phyloP scores from a whole-genome alignment of 148 eudicot genomes.

The Polygonum maritimum region DNA sequence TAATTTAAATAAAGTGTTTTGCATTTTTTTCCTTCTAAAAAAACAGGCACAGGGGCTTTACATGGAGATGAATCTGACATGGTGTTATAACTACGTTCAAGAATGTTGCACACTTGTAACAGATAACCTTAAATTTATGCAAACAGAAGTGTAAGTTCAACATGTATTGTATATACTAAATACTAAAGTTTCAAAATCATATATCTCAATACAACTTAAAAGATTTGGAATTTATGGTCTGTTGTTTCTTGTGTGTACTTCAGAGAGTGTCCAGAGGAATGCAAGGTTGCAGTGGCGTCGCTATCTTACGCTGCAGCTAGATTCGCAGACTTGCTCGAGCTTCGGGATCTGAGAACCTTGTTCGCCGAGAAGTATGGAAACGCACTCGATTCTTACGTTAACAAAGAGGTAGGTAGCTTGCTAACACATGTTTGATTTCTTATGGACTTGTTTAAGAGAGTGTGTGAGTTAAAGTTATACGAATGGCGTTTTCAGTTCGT shows the following conservation, averaged over 20 bases:
- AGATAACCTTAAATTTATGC: slow-evolving; percentile 41
- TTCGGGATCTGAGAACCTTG: slow-evolving; percentile 57
- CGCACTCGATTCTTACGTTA: slow-evolving; percentile 35
- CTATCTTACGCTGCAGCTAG: slow-evolving; percentile 86
- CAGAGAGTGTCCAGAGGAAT: slow-evolving; percentile 86
- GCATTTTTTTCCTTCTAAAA: background rate
- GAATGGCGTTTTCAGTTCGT: slow-evolving; percentile 31
- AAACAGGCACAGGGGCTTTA: slow-evolving; percentile 59
- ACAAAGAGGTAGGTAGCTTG: slow-evolving; percentile 46
- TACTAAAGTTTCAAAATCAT: background rate
- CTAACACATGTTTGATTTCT: background rate
- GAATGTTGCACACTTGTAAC: slow-evolving; percentile 36
- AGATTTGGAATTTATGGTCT: background rate
- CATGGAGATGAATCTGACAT: slow-evolving; percentile 44
- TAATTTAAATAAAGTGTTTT: background rate
- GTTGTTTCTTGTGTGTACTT: background rate
- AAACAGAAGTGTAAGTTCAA: slow-evolving; percentile 44
- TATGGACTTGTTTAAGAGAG: background rate
- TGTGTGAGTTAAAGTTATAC: background rate
- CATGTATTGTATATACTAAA: no score
- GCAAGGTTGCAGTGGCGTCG: slow-evolving; percentile 69
- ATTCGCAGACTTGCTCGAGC: slow-evolving; percentile 79
- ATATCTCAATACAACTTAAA: background rate
- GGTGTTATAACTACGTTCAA: slow-evolving; percentile 58
- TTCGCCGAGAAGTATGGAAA: slow-evolving; percentile 65